Evolutionary conservation across 1,284 basidiomycete genomes (phyloP).

Genomic region (Leccinum subspadiceum): DNA sequence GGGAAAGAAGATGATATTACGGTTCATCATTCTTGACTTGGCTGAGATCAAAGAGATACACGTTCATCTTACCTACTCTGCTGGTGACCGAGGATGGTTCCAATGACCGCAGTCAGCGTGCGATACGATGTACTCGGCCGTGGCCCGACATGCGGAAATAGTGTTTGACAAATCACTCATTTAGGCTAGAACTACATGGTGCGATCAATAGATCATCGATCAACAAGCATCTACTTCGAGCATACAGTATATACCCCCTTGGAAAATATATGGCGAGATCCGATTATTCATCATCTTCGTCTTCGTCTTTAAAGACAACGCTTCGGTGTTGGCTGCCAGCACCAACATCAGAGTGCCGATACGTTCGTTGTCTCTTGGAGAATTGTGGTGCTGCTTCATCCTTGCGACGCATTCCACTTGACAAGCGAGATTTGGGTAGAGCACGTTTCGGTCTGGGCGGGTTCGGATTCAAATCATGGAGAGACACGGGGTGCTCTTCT

Average conservation of each 20-base stretch:
- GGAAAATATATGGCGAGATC: background rate
- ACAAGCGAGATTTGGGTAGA: conserved; percentile 25
- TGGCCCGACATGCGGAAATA: background rate
- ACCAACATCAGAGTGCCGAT: conserved; percentile 20
- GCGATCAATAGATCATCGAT: background rate
- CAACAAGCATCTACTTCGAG: background rate
- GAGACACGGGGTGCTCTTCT: conserved; percentile 20
- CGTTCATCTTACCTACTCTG: background rate
- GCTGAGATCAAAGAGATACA: background rate
- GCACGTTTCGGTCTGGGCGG: conserved; percentile 28
- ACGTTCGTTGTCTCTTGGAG: conserved; percentile 26
- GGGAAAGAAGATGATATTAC: background rate
- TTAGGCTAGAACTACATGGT: conserved; percentile 11
- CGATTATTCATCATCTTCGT: conserved; percentile 18
- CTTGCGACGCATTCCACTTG: background rate
- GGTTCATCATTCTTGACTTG: background rate
- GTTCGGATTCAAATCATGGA: conserved; percentile 9
- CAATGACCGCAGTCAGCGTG: background rate
- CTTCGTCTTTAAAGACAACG: conserved; percentile 8
- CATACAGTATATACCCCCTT: conserved; percentile 2
- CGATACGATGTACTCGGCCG: background rate
- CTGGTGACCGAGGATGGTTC: background rate
- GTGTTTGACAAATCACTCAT: background rate
- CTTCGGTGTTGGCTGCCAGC: conserved; percentile 4
- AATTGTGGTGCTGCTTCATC: conserved; percentile 7